Evolutionary conservation across 768 basidiomycete genomes (phyloP), one percentile per base, ranked within the genome.

Genomic region (Tulasnella sp.): DNA sequence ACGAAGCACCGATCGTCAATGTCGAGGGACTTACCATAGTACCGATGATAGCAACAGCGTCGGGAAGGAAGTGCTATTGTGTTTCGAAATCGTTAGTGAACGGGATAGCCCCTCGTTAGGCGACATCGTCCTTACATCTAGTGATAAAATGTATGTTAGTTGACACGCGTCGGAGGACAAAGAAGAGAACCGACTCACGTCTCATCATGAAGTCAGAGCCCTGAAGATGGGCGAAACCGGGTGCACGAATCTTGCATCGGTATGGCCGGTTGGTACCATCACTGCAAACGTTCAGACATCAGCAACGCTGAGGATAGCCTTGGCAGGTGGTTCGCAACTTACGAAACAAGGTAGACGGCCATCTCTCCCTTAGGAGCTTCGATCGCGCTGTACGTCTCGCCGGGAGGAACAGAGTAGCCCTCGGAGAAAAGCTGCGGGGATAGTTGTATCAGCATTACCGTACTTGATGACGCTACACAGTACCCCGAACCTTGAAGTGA

Each of bases 351-450:
- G 83, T 95, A 99, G 62, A 99, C 96, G 76, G 85, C 96, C 95
- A 98, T 98, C 82, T 98, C 96, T 75, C 95, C 95, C 82, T 99
- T 98, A 62, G 96, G 96, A 8, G 96, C 96, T 81, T 99, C 97
- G 76, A 98, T 98, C 1, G 96, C 96, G 66, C 87, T 88, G 83
- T 99, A 98, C 0, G 96, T 98, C 82, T 98, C 95, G 37, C 82
- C 82, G 19, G 93, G 91, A 19, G 97, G 97, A 34, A 98, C 96
- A 32, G 92, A 92, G 83, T 92, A 98, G 14, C 96, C 96, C 81
- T 98, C 96, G 69, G 91, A 92, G 84, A 94, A 98, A 77, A 97
- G 86, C 92, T 94, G 78, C 52, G 71, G 17, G 19, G 3, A 62
- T 16, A 16, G 22, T 12, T 62, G 36, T 42, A 26, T 69, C 63